Evolutionary conservation across 1,139 yeast genomes (phyloP), one percentile per base, ranked within the genome.

Genomic region (Yamadazyma triangularis): DNA sequence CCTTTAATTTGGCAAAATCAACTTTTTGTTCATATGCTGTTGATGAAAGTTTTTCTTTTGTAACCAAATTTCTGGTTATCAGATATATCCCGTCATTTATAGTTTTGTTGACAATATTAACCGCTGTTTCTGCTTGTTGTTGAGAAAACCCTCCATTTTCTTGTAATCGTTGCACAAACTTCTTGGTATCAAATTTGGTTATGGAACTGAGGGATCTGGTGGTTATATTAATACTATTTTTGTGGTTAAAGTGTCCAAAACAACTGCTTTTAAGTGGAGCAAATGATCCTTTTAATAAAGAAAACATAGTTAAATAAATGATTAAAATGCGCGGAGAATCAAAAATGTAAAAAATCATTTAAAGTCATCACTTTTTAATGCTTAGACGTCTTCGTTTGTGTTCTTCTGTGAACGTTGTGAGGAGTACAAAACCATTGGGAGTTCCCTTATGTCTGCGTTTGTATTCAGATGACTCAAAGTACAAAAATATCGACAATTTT

Each of bases 21-120:
- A 91, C 97, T 49, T 91, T 86, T 49, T 91, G 98, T 51, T 89
- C 96, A 56, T 91, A 91, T 6, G 96, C 82, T 45, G 89, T 75
- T 39, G 91, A 79, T 13, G 87, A 77, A 29, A 89, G 69, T 26
- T 80, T 78, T 46, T 88, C 96, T 45, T 86, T 81, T 23, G 88
- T 77, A 12, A 89, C 94, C 34, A 89, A 63, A 48, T 83, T 84
- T 29, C 78, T 70, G 13, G 91, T 79, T 18, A 88, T 78, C 32
- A 84, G 77, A 26, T 73, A 71, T 13, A 88, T 79, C 7, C 96
- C 94, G 42, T 87, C 94, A 47, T 82, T 81, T 27, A 91, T 73
- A 1, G 95, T 89, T 29, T 75, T 71, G 30, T 83, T 71, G 39
- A 91, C 79, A 2, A 89, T 79, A 26, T 69, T 71, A 4, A 89